These are phyloP conservation scores for Clitoria ternatea DNA, from an alignment of 306 rosid species.

Conservation along the genomic window DNA sequence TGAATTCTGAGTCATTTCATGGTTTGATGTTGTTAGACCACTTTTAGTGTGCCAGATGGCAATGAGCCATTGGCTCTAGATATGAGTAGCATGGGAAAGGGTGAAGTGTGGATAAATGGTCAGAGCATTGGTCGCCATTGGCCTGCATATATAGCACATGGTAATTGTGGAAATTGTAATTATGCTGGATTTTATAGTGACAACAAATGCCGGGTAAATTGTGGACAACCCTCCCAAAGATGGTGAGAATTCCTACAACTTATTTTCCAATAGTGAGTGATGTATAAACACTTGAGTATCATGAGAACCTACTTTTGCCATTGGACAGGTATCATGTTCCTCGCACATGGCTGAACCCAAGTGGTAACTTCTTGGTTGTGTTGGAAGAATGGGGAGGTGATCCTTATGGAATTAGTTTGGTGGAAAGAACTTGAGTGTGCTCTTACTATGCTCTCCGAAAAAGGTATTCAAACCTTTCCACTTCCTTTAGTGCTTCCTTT, in stretches of 20 bases:
- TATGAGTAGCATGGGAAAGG: constrained; percentile 79
- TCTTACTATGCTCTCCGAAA: constrained; percentile 39
- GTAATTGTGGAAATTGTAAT: constrained; percentile 51
- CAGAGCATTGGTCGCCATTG: constrained; percentile 83
- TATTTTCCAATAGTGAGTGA: neutral
- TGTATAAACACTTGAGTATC: neutral
- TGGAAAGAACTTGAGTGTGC: constrained; percentile 47
- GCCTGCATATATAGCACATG: constrained; percentile 57
- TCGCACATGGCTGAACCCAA: constrained; percentile 72
- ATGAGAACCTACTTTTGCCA: neutral
- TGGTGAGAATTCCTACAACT: constrained; percentile 46
- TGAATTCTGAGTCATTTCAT: neutral
- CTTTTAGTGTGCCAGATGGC: constrained; percentile 59
- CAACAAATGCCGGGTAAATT: constrained; percentile 50
- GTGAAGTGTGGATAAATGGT: constrained; percentile 86
- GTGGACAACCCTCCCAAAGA: constrained; percentile 73
- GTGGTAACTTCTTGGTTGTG: constrained; percentile 70
- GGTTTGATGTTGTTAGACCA: constrained; percentile 39
- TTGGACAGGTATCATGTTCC: constrained; percentile 90
- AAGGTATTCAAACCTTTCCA: constrained; percentile 37
- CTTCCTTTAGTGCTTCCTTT: neutral
- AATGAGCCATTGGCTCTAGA: constrained; percentile 83
- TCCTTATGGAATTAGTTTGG: constrained; percentile 57
- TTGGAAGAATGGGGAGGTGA: constrained; percentile 96
- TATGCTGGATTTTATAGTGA: constrained; percentile 65